Evolutionary conservation across 1,139 yeast genomes (phyloP).

Genomic region (Arxiozyma bovina): DNA sequence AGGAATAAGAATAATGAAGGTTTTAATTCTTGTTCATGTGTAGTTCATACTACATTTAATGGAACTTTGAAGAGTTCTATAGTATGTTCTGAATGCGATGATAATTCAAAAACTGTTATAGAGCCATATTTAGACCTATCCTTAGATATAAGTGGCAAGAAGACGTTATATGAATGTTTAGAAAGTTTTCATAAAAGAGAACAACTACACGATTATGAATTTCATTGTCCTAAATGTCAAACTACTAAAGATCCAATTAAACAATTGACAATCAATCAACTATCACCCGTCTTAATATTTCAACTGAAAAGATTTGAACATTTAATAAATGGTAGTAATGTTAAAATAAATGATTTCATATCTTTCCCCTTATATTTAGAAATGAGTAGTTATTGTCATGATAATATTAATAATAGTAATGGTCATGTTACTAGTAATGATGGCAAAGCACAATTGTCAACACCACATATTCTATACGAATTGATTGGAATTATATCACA

Average conservation of each 20-base stretch:
- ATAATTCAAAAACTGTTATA: constrained; percentile 50
- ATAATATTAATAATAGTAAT: constrained; percentile 10
- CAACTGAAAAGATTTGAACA: constrained; percentile 88
- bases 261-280: constrained; percentile 53
- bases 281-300: constrained; percentile 72
- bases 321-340: constrained; percentile 39
- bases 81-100: constrained; percentile 60
- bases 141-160: constrained; percentile 48
- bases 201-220: constrained; percentile 56
- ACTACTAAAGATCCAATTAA: constrained; percentile 58
- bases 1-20: constrained; percentile 7
- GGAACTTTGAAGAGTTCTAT: constrained; percentile 71
- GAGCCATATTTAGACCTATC: constrained; percentile 92
- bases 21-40: constrained; percentile 50
- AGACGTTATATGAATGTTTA: constrained; percentile 53
- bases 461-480: constrained; percentile 48
- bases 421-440: constrained; percentile 27
- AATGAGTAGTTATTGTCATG: constrained; percentile 51
- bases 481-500: constrained; percentile 82
- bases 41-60: constrained; percentile 70
- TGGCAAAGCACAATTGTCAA: constrained; percentile 1
- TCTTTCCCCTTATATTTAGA: constrained; percentile 64
- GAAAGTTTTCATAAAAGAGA: constrained; percentile 71
- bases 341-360: constrained; percentile 70
- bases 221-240: constrained; percentile 60